Base-by-base conservation (phyloP, 768 basidiomycete species). In the Tulasnella sp. region DNA sequence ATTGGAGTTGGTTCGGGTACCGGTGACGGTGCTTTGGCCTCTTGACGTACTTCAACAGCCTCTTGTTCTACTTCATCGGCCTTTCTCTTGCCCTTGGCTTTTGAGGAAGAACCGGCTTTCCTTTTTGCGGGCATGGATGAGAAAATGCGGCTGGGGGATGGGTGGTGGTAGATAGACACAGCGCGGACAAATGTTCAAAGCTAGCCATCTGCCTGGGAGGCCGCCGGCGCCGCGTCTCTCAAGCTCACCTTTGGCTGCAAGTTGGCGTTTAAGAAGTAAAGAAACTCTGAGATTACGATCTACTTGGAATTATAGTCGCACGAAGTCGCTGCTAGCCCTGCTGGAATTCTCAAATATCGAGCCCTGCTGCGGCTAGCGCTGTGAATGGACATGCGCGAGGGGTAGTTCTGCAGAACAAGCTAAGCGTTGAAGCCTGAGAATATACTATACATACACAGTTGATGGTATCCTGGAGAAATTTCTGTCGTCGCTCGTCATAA, bases 121-220 rank as follows among this genome's bases (percentile, higher is more conserved):
- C 81, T 54, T 73, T 75, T 75, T 42, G 82, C 78, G 54, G 82
- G 81, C 82, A 82, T 82, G 77, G n/a, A n/a, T 75, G 69, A 28
- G 74, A 75, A n/a, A 37, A 50, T 72, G 72, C 22, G 28, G 76
- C 46, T 28, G 50, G 50, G 22, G 46, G 64, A 37, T 69, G 64
- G 34, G 28, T 31, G 64, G 31, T 69, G 64, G 64, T 69, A 69
- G 64, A 69, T 12, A 69, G 31, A 69, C 64, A 64, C 28, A 31
- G 31, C n/a, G 28, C 14, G 64, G 34, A 69, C 64, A 69, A 69
- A 69, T 69, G 64, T 69, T 69, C 5, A 69, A 54, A 54, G 24
- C n/a, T 54, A 18, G 50, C 20, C 50, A 54, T 7, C 54, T 6
- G 24, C 54, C 54, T 7, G 24, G 46, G 3, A 20, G 0, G 46